phyloP scores from a whole-genome alignment of 2,329 filamentous ascomycete genomes.

The Leptographium wingfieldii region DNA sequence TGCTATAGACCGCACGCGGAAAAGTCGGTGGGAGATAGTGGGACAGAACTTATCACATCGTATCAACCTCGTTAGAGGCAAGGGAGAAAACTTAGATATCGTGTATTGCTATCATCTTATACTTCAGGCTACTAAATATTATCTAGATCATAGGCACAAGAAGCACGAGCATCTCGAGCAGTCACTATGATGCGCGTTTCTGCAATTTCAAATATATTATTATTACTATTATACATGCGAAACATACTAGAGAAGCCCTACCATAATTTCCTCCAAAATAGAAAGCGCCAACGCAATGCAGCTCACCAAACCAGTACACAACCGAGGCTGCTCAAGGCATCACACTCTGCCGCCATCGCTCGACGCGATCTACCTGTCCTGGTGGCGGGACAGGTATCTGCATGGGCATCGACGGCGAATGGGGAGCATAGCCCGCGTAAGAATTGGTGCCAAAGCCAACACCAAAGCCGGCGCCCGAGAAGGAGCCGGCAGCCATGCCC shows the following conservation, averaged over 20 bases:
- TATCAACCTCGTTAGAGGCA: neutral
- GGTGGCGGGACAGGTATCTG: conserved; percentile 11
- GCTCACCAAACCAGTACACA: neutral
- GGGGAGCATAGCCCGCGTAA: conserved; percentile 3
- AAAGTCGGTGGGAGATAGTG: too few species aligned
- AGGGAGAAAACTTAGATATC: neutral
- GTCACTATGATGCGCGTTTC: neutral
- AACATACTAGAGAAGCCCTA: neutral
- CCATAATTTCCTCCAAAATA: neutral
- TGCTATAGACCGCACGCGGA: too few species aligned
- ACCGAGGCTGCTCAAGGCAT: conserved; percentile 6
- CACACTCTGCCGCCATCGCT: conserved; percentile 22
- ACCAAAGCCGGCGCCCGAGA: neutral
- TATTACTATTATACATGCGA: neutral
- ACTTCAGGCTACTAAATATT: neutral
- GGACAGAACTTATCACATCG: neutral
- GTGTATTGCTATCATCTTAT: neutral
- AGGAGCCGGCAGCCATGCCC: neutral
- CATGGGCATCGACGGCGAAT: conserved; percentile 8
- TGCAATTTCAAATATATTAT: neutral
- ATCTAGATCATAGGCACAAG: neutral
- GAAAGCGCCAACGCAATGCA: neutral
- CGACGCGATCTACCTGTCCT: conserved; percentile 20
- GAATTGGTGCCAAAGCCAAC: neutral
- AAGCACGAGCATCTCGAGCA: neutral